Evolutionary conservation across 1,139 yeast genomes (phyloP), one percentile per base, ranked within the genome.

Genomic region (Nakaseomyces delphensis): DNA sequence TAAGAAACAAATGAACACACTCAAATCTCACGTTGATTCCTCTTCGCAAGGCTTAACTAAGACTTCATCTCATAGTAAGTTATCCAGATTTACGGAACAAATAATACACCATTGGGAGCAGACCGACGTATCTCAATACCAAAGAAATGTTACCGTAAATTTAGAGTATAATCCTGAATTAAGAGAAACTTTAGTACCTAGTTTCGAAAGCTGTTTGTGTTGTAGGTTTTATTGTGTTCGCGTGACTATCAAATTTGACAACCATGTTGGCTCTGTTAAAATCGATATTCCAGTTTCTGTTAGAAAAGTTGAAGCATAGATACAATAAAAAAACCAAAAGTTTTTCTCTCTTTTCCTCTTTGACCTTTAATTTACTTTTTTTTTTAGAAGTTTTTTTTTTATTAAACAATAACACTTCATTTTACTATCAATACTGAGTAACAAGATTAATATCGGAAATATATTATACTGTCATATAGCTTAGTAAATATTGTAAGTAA

Each of bases 131-230:
- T 41, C 36, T 33, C 48, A 48, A 31, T 55, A 48, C 42, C 46
- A 43, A 24, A 46, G 47, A 32, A 44, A 48, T 19, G 31, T 50
- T 41, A 33, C 45, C 5, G 45, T 60, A 16, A 50, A 50, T 18
- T 40, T 62, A 33, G 52, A 49, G 23, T 48, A 57, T 24, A 49
- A 45, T 24, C 52, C 54, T 20, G 45, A 48, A 4, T 46, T 61
- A 16, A 38, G 47, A 18, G 59, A 60, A 40, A 70, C 78, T 0
- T 59, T 76, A 46, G 68, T 74, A 6, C 81, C 82, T 1, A 69
- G 67, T 45, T 73, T 74, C 54, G 79, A 76, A 53, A 67, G 67
- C 30, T 76, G 82, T 53, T 56, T 69, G 40, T 62, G 73, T 41
- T 67, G 76, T 3, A 62, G 82, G 46, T 50, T 72, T 30, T 74